Evolutionary conservation across 2,329 filamentous ascomycete genomes (phyloP).

Genomic region (Arthroderma sp.): DNA sequence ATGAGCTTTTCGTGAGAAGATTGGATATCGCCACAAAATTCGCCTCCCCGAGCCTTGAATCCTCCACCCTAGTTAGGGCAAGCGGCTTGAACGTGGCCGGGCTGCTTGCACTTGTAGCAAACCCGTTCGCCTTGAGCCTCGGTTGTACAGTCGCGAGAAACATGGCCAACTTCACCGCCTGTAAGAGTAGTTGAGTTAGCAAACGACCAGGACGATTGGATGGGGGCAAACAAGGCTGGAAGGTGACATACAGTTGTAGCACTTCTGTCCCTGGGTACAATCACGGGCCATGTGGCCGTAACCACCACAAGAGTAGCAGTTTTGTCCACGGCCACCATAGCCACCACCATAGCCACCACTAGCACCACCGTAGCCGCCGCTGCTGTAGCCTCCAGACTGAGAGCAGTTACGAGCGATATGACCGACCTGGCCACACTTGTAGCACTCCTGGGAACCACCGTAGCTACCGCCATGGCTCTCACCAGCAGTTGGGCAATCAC

Average conservation of each 20-base stretch:
- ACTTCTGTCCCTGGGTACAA: slow-evolving; percentile 98
- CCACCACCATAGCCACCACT: slow-evolving; percentile 34
- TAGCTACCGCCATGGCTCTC: slow-evolving; percentile 28
- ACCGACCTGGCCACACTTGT: slow-evolving; percentile 94
- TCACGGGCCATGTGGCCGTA: slow-evolving; percentile 96
- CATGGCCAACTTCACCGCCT: slow-evolving; percentile 78
- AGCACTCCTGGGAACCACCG: slow-evolving; percentile 55
- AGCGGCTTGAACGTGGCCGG: slow-evolving; percentile 82
- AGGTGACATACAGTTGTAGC: slow-evolving; percentile 75
- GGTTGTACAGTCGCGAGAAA: slow-evolving; percentile 90
- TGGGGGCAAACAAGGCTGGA: slow-evolving; percentile 5
- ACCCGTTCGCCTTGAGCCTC: slow-evolving; percentile 85
- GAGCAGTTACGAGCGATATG: slow-evolving; percentile 71
- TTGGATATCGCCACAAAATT: neutral
- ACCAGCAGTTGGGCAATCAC: slow-evolving; percentile 50
- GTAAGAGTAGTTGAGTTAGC: slow-evolving; percentile 15
- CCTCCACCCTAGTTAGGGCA: slow-evolving; percentile 61
- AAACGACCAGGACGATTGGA: slow-evolving; percentile 1
- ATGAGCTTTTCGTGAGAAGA: no score
- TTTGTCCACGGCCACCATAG: slow-evolving; percentile 53
- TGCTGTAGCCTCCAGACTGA: slow-evolving; percentile 37
- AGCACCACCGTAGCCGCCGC: slow-evolving; percentile 34
- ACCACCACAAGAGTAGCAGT: slow-evolving; percentile 96
- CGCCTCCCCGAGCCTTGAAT: neutral
- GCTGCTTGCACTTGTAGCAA: slow-evolving; percentile 90